A percentile compares a stretch with the other conserved stretches of the same genome.
Conservation (phyloP, 73 alveolate species). For the Loxodes magnus region DNA sequence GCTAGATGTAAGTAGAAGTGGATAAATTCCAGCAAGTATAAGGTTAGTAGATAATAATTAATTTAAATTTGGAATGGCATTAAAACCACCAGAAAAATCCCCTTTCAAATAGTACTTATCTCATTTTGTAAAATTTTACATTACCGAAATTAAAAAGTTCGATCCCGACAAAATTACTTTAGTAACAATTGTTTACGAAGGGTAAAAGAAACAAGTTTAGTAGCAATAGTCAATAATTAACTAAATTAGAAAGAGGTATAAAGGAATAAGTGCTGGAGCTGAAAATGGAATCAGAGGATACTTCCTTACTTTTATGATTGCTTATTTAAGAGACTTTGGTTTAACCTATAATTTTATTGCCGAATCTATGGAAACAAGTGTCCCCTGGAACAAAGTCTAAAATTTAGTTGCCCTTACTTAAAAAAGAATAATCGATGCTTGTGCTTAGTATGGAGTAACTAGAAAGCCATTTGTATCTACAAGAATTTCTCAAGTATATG, state of each 20-base stretch:
- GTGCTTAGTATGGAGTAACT: slow-evolving; percentile 23
- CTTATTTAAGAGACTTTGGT: slow-evolving; percentile 80
- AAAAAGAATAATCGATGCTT: not conserved
- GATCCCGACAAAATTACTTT: slow-evolving; percentile 70
- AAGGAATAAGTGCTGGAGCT: slow-evolving; percentile 81
- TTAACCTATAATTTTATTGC: slow-evolving; percentile 51
- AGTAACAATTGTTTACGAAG: slow-evolving; percentile 72
- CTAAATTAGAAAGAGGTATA: slow-evolving; percentile 36
- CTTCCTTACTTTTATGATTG: slow-evolving; percentile 75
- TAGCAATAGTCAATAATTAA: slow-evolving; percentile 37
- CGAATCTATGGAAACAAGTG: slow-evolving; percentile 78
- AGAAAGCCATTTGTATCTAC: slow-evolving; percentile 51
- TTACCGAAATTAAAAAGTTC: slow-evolving; percentile 51
- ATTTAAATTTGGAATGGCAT: slow-evolving; percentile 68
- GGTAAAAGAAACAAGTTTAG: slow-evolving; percentile 41
- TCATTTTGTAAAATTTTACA: slow-evolving; percentile 54
- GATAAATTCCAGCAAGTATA: slow-evolving; percentile 70
- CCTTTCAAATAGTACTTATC: slow-evolving; percentile 44
- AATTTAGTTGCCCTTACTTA: slow-evolving; percentile 7
- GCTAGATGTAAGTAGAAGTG: slow-evolving; percentile 52
- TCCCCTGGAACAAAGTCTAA: slow-evolving; percentile 67
- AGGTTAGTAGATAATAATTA: slow-evolving; percentile 74
- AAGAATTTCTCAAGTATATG: slow-evolving; percentile 76
- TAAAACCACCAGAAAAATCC: slow-evolving; percentile 46
- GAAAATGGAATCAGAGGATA: slow-evolving; percentile 83